phyloP scores from a whole-genome alignment of 768 basidiomycete genomes.

The Russula compacta region DNA sequence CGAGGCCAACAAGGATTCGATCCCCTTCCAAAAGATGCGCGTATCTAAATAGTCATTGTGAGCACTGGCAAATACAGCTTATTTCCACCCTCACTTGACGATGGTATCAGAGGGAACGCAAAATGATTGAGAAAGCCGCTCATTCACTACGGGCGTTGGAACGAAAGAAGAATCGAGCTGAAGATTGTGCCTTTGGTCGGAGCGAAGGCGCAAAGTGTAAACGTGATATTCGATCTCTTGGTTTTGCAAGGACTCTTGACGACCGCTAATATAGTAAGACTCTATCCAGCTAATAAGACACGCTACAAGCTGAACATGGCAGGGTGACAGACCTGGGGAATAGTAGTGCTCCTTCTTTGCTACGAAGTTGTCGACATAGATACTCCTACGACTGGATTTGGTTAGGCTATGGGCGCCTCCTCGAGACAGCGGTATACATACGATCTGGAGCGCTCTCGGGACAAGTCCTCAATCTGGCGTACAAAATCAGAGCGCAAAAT shows the following conservation, averaged over 20 bases:
- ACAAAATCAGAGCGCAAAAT: neutral
- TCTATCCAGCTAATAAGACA: neutral
- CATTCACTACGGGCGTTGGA: conserved; percentile 1
- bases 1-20: conserved; percentile 10
- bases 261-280: conserved; percentile 9
- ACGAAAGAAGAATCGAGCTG: conserved; percentile 16
- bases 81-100: conserved; percentile 1
- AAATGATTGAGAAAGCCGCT: conserved; percentile 9
- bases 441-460: conserved; percentile 6
- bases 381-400: neutral
- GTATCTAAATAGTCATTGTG: neutral
- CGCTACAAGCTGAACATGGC: neutral
- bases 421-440: neutral
- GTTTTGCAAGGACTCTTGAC: conserved; percentile 1
- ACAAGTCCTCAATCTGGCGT: neutral
- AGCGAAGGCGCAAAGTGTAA: neutral
- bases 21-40: conserved; percentile 15
- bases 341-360: conserved; percentile 2
- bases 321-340: neutral
- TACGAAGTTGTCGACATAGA: neutral
- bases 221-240: conserved; percentile 12
- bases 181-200: conserved; percentile 11
- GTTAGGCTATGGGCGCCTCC: neutral
- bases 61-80: neutral
- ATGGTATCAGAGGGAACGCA: neutral